Percentiles rank a stretch among this genome's conserved stretches.
Evolutionary conservation across 2,329 filamentous ascomycete species (phyloP).

Genomic region (Geosmithia flava): DNA sequence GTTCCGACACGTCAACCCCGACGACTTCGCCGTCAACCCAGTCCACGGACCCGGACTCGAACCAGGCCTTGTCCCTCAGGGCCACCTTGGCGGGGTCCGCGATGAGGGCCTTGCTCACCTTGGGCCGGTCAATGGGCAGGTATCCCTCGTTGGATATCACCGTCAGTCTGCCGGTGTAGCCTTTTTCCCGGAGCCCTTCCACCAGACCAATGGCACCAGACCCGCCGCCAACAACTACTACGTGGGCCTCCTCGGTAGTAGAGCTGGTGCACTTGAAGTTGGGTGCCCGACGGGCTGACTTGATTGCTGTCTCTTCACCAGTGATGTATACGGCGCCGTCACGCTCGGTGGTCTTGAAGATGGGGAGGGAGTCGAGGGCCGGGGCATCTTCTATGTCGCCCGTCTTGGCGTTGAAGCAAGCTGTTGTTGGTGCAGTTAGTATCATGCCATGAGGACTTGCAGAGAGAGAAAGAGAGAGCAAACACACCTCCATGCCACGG

Average conservation of each 20-base stretch:
- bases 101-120: constrained; percentile 87
- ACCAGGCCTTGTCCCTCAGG: constrained; percentile 68
- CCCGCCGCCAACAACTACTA: constrained; percentile 82
- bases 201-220: constrained; percentile 72
- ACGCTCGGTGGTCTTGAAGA: constrained; percentile 70
- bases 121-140: constrained; percentile 82
- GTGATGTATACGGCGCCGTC: constrained; percentile 76
- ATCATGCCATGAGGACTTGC: neutral
- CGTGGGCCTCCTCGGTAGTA: constrained; percentile 41
- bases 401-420: constrained; percentile 81
- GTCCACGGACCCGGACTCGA: constrained; percentile 47
- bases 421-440: constrained; percentile 26
- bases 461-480: neutral
- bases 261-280: constrained; percentile 56
- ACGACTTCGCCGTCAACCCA: constrained; percentile 53
- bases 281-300: constrained; percentile 59
- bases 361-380: constrained; percentile 72
- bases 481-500: constrained; percentile 89
- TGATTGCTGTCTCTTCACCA: constrained; percentile 68
- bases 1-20: constrained; percentile 61
- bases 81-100: constrained; percentile 69
- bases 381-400: constrained; percentile 95
- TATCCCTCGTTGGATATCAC: constrained; percentile 77
- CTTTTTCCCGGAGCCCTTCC: constrained; percentile 70
- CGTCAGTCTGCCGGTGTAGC: constrained; percentile 70